These are phyloP conservation scores for Paramecium primaurelia DNA, from an alignment of 73 alveolate species.

Conservation along the genomic window DNA sequence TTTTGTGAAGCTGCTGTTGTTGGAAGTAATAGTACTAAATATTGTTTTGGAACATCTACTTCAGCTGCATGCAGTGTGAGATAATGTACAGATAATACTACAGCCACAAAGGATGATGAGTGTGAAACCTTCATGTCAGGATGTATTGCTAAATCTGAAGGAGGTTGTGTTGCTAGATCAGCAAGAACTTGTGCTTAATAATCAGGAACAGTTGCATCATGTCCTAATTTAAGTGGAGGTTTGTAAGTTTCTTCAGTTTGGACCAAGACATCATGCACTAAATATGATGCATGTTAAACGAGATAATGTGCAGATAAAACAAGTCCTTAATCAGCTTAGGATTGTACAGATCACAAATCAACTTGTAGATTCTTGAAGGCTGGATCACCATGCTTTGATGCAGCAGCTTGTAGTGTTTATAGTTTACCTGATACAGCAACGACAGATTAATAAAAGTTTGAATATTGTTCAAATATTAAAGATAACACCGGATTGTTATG, in stretches of 20 bases:
- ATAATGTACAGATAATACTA: background rate
- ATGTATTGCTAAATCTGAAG: background rate
- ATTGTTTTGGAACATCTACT: background rate
- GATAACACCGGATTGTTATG: background rate
- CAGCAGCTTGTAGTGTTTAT: background rate
- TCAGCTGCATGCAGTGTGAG: background rate
- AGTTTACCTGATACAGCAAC: background rate
- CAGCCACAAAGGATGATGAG: background rate
- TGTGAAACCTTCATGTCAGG: background rate
- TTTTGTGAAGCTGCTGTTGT: background rate
- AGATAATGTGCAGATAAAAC: background rate
- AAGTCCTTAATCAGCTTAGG: background rate
- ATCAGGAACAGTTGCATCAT: background rate
- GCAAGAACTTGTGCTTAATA: background rate
- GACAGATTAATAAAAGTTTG: background rate
- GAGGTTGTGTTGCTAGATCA: background rate
- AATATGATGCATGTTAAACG: background rate
- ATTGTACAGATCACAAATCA: background rate
- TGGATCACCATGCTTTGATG: background rate
- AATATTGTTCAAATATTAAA: background rate
- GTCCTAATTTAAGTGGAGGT: background rate
- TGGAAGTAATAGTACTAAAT: background rate
- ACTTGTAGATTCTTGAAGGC: background rate
- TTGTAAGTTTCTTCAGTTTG: background rate
- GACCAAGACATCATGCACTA: background rate